Evolutionary conservation across 2,329 filamentous ascomycete genomes (phyloP).

Genomic region (Fusarium solani-melongenae): DNA sequence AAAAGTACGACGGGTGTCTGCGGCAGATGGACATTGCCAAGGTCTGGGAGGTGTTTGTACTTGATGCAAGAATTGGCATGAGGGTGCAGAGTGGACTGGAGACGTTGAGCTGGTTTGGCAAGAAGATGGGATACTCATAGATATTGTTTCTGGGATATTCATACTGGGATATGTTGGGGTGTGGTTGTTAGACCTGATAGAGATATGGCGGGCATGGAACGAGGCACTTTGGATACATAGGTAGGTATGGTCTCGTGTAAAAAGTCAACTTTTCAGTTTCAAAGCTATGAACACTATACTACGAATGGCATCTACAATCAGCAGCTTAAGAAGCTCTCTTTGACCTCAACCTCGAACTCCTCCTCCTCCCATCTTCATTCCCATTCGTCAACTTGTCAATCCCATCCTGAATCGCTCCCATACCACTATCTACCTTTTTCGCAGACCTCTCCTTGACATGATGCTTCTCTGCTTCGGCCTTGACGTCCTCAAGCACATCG

Average conservation of each 20-base stretch:
- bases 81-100: conserved; percentile 76
- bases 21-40: conserved; percentile 74
- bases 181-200: conserved; percentile 23
- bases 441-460: conserved; percentile 57
- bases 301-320: background rate
- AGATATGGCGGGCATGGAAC: conserved; percentile 1
- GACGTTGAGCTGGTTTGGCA: conserved; percentile 68
- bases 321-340: conserved; percentile 21
- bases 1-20: conserved; percentile 70
- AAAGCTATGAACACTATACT: background rate
- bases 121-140: conserved; percentile 53
- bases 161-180: background rate
- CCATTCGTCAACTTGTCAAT: conserved; percentile 45
- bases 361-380: conserved; percentile 41
- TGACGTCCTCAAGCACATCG: conserved; percentile 64
- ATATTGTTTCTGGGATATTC: background rate
- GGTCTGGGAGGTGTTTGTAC: conserved; percentile 76
- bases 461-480: conserved; percentile 67
- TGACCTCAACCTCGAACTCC: conserved; percentile 42
- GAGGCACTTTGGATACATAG: background rate
- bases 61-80: conserved; percentile 81
- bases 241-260: background rate
- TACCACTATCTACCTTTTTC: conserved; percentile 48
- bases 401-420: conserved; percentile 48
- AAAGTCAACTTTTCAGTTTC: background rate